A percentile compares a stretch with the other conserved stretches of the same genome.
Evolutionary conservation across 371 early-diverging fungal genomes (phyloP).

Genomic region (Mortierella sp.): DNA sequence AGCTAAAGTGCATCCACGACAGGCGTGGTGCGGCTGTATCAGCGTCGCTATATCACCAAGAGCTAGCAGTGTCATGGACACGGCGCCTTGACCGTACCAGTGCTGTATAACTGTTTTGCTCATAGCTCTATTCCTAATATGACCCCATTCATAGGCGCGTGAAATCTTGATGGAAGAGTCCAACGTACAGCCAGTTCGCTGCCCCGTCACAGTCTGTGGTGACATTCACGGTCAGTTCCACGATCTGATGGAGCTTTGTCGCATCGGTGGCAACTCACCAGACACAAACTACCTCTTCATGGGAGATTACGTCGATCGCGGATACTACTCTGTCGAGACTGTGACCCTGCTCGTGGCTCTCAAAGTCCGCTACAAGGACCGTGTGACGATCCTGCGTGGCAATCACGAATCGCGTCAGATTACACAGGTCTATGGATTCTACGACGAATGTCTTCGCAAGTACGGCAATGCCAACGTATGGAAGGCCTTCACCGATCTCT

Average conservation of each 20-base stretch:
- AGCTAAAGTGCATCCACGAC: no score
- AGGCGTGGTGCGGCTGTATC: no score
- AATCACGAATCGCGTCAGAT: constrained; percentile 99
- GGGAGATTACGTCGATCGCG: constrained; percentile 99
- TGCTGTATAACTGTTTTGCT: neutral
- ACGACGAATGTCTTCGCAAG: constrained; percentile 99
- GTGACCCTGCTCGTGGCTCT: constrained; percentile 95
- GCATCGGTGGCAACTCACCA: constrained; percentile 97
- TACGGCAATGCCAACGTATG: constrained; percentile 99
- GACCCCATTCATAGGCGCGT: constrained; percentile 69
- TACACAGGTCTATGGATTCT: constrained; percentile 99
- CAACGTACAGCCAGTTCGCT: constrained; percentile 96
- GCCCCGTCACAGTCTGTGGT: constrained; percentile 98
- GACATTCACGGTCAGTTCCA: constrained; percentile 99
- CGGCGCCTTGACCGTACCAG: no score
- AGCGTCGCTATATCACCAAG: no score
- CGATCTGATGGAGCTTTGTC: constrained; percentile 98
- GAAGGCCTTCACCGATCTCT: constrained; percentile 99
- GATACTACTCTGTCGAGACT: constrained; percentile 99
- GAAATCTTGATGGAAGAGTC: constrained; percentile 95
- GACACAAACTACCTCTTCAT: constrained; percentile 99
- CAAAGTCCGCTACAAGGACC: constrained; percentile 95
- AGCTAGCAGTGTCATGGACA: no score
- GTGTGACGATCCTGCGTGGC: constrained; percentile 98
- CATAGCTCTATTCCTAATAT: neutral